Percentiles rank a stretch among this genome's conserved stretches.
phyloP scores from a whole-genome alignment of 2,329 filamentous ascomycete species.

The Fusarium neocosmosporiellum region DNA sequence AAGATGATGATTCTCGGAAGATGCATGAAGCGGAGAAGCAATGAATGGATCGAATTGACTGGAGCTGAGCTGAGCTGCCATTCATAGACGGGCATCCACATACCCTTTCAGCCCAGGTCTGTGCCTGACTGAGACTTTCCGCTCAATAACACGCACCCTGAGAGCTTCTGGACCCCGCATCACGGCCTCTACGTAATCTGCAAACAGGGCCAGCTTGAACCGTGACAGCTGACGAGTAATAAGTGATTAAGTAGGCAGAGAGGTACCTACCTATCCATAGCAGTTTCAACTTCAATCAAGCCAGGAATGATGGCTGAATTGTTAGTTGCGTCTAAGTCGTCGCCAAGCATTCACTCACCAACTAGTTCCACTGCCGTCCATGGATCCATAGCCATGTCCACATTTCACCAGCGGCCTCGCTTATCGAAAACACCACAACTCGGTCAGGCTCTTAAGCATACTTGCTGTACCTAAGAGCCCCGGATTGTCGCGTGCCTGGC shows the following conservation, averaged over 20 bases:
- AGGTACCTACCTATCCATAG: neutral
- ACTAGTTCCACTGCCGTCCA: neutral
- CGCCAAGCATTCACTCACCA: neutral
- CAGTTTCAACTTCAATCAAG: neutral
- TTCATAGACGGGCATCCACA: neutral
- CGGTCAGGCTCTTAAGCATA: neutral
- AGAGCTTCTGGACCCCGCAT: constrained; percentile 3
- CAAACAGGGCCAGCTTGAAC: neutral
- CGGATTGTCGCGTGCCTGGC: constrained; percentile 2
- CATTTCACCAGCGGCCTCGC: neutral
- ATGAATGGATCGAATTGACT: constrained; percentile 23
- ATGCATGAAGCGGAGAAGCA: constrained; percentile 23
- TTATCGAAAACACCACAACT: neutral
- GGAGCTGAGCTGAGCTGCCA: neutral
- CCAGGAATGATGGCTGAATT: neutral
- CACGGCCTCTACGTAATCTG: neutral
- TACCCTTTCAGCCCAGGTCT: neutral
- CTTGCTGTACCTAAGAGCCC: neutral
- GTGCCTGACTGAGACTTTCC: constrained; percentile 1
- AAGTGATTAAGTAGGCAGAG: neutral
- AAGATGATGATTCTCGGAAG: neutral
- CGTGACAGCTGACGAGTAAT: neutral
- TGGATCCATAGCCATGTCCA: neutral
- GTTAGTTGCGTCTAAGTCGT: neutral
- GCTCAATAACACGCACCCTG: constrained; percentile 1